Conservation (phyloP, 2,329 filamentous ascomycete species). For the Leptodontidium sp. region DNA sequence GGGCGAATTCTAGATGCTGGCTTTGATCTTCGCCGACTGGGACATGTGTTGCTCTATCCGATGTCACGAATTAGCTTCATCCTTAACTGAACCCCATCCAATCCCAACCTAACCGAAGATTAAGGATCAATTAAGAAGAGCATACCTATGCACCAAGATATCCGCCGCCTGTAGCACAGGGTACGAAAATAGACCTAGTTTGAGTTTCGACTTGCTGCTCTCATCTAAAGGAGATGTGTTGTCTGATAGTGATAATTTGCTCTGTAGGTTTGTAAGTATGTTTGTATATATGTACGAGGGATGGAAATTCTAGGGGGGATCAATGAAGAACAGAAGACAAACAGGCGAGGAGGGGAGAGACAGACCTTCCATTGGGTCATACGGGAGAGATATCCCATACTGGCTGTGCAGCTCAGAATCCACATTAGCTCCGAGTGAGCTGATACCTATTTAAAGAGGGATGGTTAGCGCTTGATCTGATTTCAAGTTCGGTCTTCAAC, state of each 20-base stretch:
- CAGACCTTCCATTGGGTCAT: conserved; percentile 99
- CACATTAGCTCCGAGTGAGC: conserved; percentile 94
- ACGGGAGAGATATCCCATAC: conserved; percentile 91
- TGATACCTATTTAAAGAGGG: conserved; percentile 60
- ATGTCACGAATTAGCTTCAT: conserved; percentile 11
- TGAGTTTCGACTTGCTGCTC: conserved; percentile 69
- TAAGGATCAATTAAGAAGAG: conserved; percentile 1
- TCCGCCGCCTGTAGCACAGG: conserved; percentile 96
- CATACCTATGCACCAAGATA: conserved; percentile 81
- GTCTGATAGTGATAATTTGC: conserved; percentile 72
- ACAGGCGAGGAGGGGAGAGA: neutral
- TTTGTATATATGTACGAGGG: conserved; percentile 13
- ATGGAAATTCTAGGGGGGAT: neutral
- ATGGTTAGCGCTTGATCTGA: neutral
- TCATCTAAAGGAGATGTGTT: conserved; percentile 65
- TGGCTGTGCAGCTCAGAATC: conserved; percentile 91
- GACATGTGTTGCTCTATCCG: conserved; percentile 81
- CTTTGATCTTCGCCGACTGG: conserved; percentile 95
- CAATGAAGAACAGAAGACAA: neutral
- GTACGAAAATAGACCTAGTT: conserved; percentile 93
- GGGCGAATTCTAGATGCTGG: conserved; percentile 93
- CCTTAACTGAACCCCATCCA: neutral
- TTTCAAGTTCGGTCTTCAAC: neutral
- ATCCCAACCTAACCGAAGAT: too few species aligned
- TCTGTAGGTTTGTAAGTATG: conserved; percentile 51